Evolutionary conservation across 2,329 filamentous ascomycete genomes (phyloP), one percentile per base, ranked within the genome.

Genomic region (Hymenoscyphus albidus): DNA sequence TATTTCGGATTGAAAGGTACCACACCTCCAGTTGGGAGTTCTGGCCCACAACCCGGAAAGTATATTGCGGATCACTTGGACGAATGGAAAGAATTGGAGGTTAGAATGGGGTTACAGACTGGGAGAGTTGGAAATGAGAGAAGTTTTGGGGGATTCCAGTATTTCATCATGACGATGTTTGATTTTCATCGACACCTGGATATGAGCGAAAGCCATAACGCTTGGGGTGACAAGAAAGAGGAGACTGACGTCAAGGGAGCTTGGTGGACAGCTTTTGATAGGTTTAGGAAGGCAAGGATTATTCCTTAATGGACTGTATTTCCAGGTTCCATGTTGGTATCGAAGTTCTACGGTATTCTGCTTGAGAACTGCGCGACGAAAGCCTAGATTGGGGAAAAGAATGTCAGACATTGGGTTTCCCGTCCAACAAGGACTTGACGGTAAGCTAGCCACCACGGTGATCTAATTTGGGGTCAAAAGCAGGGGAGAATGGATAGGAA

Each of bases 1-100:
- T 81, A 80, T 68, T 81, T 81, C 72, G 77, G 78, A 2, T 71
- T 82, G 48, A 77, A 78, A 67, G 80, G 79, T 0, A 76, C 76
- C 7, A 66, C 69, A 2, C 74, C 76, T 6, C 73, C 73, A 7
- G 44, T 64, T 3, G 72, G 70, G 2, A 72, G 72, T 7, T 70
- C 68, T 35, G 75, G 73, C 0, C 75, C 74, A 7, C 72, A 77
- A 58, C 76, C 76, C 3, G 71, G 74, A 32, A 66, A 70, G 39
- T 78, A 76, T 64, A 75, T 78, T 56, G 70, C 71, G 60, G 72
- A 75, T 16, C 73, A 78, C 66, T 35, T 73, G 7, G 67, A 62
- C 9, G 62, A 64, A 39, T 78, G 76, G 77, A 68, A 73, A 64
- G 64, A 67, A 55, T 62, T 78, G 65, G 76, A 73, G 69, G 66